Base-by-base conservation (phyloP, 2,329 filamentous ascomycete species). In the Colletotrichum melonis region DNA sequence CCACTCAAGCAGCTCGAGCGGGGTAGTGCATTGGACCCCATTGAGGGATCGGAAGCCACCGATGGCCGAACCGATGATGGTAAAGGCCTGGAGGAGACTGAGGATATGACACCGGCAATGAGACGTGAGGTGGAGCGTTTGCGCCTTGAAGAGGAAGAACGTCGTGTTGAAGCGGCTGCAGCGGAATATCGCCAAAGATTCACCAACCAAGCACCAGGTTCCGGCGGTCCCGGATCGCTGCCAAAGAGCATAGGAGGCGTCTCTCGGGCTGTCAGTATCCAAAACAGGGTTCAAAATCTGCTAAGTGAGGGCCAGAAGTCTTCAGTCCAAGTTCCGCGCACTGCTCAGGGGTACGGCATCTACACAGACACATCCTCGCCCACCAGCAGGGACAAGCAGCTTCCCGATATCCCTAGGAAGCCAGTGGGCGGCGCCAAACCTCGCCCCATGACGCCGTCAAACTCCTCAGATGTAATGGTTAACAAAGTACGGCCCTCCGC, bases 331-430 rank as follows among this genome's bases (percentile, higher is more conserved):
- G 88, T 90, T 32, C 91, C 92, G 76, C 84, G 87, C 63, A 98
- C 95, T 0, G 95, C 95, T 1, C 92, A 95, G 75, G 96, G 96
- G 0, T 98, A 98, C 80, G 97, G 97, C 8, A 92, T 92, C 73
- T 98, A 94, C 81, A 95, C 95, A 24, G 93, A 92, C 75, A 82
- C 83, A 3, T 81, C 84, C 5, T 78, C 81, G 19, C 78, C 80
- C 4, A 78, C 80, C n/a, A 82, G 75, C 75, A 84, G 81, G 9
- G 84, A 84, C 24, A 85, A 84, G 75, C 74, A 82, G 30, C 76
- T 82, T 0, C 88, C 87, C 2, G 82, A 84, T 26, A 79, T 89
- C 14, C 86, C 87, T 7, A 83, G 87, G 28, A 92, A 92, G 78
- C 87, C 88, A 3, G 77, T 89, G 11, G 80, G 77, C 63, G 81